These are phyloP conservation scores for Thermomyces lanuginosus DNA, from an alignment of 2,329 filamentous ascomycete genomes.

Conservation along the genomic window DNA sequence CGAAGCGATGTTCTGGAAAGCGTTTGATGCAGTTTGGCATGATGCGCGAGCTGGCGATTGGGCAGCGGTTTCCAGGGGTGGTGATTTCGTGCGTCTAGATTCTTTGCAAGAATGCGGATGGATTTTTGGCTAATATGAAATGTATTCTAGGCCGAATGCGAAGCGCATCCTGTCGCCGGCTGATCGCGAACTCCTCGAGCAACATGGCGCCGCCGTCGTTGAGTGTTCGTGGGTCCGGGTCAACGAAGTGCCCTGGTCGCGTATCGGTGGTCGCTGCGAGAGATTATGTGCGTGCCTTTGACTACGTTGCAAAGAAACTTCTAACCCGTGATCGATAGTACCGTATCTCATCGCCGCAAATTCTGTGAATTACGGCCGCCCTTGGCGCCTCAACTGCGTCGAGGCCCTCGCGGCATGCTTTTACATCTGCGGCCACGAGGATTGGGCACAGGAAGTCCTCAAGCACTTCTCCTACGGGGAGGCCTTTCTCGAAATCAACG, in stretches of 20 bases:
- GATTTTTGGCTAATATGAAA: conserved; percentile 2
- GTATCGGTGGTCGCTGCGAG: conserved; percentile 88
- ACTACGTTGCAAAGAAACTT: not conserved
- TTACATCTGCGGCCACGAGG: conserved; percentile 74
- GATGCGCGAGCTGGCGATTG: conserved; percentile 83
- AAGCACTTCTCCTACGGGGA: conserved; percentile 75
- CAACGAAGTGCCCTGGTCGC: conserved; percentile 74
- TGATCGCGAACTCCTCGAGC: conserved; percentile 64
- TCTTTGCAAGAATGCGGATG: not conserved
- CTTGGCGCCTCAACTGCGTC: conserved; percentile 88
- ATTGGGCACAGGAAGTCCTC: conserved; percentile 78
- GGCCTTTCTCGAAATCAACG: conserved; percentile 83
- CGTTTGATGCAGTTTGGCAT: conserved; percentile 78
- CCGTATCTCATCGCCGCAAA: conserved; percentile 96
- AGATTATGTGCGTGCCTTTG: conserved; percentile 39
- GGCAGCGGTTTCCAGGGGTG: conserved; percentile 80
- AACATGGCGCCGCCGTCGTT: conserved; percentile 85
- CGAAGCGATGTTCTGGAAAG: conserved; percentile 92
- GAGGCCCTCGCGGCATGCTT: conserved; percentile 89
- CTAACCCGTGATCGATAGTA: conserved; percentile 27
- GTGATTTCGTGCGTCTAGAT: conserved; percentile 52
- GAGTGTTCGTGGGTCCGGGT: conserved; percentile 95
- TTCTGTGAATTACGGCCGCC: conserved; percentile 90
- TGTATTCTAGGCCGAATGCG: conserved; percentile 51
- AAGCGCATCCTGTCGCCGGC: conserved; percentile 71